Conservation (phyloP, 164 flowering plant genomes). For the Berberis thunbergii region DNA sequence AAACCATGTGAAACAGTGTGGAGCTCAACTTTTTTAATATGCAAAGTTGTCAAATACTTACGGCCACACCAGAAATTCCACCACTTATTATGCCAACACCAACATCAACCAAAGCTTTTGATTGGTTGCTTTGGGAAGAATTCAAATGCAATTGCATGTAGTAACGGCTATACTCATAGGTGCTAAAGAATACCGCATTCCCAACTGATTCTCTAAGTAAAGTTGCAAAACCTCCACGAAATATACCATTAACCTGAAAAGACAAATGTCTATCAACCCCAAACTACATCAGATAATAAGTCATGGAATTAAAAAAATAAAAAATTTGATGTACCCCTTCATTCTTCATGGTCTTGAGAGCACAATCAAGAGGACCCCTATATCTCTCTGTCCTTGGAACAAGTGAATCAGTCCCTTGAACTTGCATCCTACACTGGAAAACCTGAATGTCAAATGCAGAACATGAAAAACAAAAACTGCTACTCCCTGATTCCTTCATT, state of each 20-base stretch:
- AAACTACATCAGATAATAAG: conserved; percentile 2
- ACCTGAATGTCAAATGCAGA: conserved; percentile 20
- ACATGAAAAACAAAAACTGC: not conserved
- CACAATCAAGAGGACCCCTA: conserved; percentile 72
- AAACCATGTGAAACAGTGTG: conserved; percentile 5
- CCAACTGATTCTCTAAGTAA: conserved; percentile 75
- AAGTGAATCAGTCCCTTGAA: conserved; percentile 70
- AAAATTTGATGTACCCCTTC: conserved; percentile 64
- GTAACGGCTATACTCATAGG: conserved; percentile 63
- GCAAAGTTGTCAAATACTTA: conserved; percentile 27
- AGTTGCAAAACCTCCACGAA: conserved; percentile 73
- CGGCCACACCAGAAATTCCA: conserved; percentile 84
- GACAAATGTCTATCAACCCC: conserved; percentile 14
- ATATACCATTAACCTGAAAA: conserved; percentile 70
- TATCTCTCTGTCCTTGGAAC: conserved; percentile 49
- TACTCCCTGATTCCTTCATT: not conserved
- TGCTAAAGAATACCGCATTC: conserved; percentile 66
- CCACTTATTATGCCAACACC: conserved; percentile 80
- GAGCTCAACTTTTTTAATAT: not conserved
- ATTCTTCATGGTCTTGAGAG: conserved; percentile 50
- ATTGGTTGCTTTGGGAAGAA: conserved; percentile 29
- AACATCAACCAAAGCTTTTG: conserved; percentile 38
- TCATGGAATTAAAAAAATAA: conserved; percentile 1
- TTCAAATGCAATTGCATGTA: conserved; percentile 52
- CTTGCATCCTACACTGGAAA: conserved; percentile 98